Base-by-base conservation (phyloP, 2,329 filamentous ascomycete species). In the Aspergillus clavatus region DNA sequence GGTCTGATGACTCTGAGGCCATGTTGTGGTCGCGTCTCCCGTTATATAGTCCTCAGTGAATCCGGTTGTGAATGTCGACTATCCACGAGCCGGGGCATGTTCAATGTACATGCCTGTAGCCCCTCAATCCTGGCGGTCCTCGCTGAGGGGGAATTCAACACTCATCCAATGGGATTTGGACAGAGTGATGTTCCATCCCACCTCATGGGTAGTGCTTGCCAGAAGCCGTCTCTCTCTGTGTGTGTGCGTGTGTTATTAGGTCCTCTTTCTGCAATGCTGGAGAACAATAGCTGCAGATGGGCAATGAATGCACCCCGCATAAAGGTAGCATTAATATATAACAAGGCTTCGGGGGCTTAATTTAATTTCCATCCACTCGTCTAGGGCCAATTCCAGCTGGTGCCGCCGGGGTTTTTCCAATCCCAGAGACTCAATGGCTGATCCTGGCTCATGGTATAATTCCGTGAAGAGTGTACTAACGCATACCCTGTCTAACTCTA, bases 371-470 rank as follows among this genome's bases (percentile, higher is more conserved):
- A 31, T 28, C 5, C 16, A 11, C 21, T 14, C 19, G 16, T 8
- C 19, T 11, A 33, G 31, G 31, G 31, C 24, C 42, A 37, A 18
- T n/a, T 42, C 16, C 6, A 21, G 8, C 14, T 42, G 31, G 45
- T 53, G 41, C 52, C 52, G 36, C 54, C 52, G 52, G 52, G 45
- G 22, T 48, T 54, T 55, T 52, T 29, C 46, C 48, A 14, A 42
- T 46, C n/a, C n/a, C n/a, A n/a, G n/a, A n/a, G n/a, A n/a, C n/a
- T n/a, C n/a, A n/a, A n/a, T n/a, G n/a, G n/a, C n/a, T n/a, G n/a
- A n/a, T n/a, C n/a, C n/a, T n/a, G n/a, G n/a, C n/a, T n/a, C n/a
- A n/a, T n/a, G n/a, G n/a, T n/a, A n/a, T n/a, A n/a, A n/a, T n/a
- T n/a, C n/a, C n/a, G n/a, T n/a, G n/a, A n/a, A n/a, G n/a, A n/a